These are phyloP conservation scores for Dryas integrifolia DNA, from an alignment of 331 rosid genomes.

Conservation along the genomic window DNA sequence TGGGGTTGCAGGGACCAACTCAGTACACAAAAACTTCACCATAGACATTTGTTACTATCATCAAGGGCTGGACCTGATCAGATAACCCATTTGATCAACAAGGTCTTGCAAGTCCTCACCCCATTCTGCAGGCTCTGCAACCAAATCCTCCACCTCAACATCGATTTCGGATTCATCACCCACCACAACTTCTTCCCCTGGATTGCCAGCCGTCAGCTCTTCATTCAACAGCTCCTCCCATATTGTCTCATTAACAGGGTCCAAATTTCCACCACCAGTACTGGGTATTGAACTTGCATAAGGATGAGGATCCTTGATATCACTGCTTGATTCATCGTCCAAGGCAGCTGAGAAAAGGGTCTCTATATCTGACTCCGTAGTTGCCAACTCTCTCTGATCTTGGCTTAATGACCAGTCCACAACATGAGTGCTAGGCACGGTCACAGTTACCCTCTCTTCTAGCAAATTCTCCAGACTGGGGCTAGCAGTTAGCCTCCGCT, in stretches of 20 bases:
- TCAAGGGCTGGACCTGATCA: constrained; percentile 36
- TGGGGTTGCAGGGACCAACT: constrained; percentile 35
- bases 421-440: constrained; percentile 20
- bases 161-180: constrained; percentile 51
- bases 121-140: constrained; percentile 49
- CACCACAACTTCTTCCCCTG: constrained; percentile 43
- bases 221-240: constrained; percentile 71
- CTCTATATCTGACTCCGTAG: constrained; percentile 58
- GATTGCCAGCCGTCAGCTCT: constrained; percentile 47
- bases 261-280: constrained; percentile 27
- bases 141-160: constrained; percentile 53
- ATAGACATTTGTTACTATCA: neutral
- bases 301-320: constrained; percentile 26
- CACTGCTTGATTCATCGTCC: constrained; percentile 56
- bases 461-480: constrained; percentile 58
- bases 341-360: constrained; percentile 38
- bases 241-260: constrained; percentile 28
- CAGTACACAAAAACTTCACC: constrained; percentile 9
- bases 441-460: constrained; percentile 10
- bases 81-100: constrained; percentile 75
- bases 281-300: constrained; percentile 23
- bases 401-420: constrained; percentile 22
- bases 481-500: constrained; percentile 58
- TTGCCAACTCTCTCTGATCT: constrained; percentile 39
- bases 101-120: constrained; percentile 59